These are phyloP conservation scores for Actinidia polygama DNA, from an alignment of 179 eudicot species.

Conservation along the genomic window DNA sequence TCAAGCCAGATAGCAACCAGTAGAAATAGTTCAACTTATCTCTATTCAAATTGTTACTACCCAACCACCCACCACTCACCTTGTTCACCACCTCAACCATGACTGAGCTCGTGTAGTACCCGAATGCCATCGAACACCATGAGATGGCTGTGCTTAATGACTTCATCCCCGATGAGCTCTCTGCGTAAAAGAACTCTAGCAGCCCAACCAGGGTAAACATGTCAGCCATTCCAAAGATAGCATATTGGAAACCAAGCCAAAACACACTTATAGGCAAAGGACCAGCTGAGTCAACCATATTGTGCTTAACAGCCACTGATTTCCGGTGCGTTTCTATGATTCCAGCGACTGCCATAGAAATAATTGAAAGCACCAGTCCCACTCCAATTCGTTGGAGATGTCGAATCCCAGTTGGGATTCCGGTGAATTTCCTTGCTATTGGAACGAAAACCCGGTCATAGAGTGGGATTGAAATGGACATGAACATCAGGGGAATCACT, in stretches of 20 bases:
- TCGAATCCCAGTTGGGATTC: conserved; percentile 62
- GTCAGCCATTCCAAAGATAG: conserved; percentile 77
- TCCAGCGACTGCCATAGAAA: conserved; percentile 76
- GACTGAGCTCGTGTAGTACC: conserved; percentile 66
- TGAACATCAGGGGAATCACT: conserved; percentile 60
- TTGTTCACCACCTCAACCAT: conserved; percentile 64
- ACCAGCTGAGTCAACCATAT: conserved; percentile 42
- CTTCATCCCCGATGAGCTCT: conserved; percentile 80
- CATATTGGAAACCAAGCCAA: conserved; percentile 69
- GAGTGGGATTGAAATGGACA: conserved; percentile 59
- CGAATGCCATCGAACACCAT: conserved; percentile 64
- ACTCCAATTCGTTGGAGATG: conserved; percentile 74
- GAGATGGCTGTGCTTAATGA: conserved; percentile 68
- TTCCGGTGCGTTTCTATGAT: conserved; percentile 61
- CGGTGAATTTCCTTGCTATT: conserved; percentile 36
- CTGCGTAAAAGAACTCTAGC: conserved; percentile 78
- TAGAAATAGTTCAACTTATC: conserved; percentile 71
- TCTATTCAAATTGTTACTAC: conserved; percentile 62
- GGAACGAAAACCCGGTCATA: conserved; percentile 72
- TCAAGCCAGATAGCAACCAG: conserved; percentile 59
- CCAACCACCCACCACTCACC: conserved; percentile 67
- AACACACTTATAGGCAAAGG: conserved; percentile 68
- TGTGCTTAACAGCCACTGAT: conserved; percentile 30
- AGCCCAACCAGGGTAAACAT: conserved; percentile 75
- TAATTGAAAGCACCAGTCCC: conserved; percentile 65